A percentile compares a stretch with the other conserved stretches of the same genome.
These are phyloP conservation scores for Calophaca sinica DNA, from an alignment of 306 rosid species.

Conservation along the genomic window DNA sequence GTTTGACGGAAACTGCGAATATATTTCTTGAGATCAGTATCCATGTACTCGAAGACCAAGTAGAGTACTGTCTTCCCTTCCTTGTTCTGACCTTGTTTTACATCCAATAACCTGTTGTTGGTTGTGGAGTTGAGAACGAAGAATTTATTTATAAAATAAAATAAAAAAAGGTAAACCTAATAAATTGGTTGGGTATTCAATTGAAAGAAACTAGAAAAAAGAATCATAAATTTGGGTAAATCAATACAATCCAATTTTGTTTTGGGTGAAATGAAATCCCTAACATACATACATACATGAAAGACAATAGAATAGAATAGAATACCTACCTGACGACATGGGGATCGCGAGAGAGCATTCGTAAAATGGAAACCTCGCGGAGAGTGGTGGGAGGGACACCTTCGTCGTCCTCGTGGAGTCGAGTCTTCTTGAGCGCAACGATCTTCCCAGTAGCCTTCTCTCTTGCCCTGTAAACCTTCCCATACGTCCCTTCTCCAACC, in stretches of 20 bases:
- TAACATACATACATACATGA: background rate
- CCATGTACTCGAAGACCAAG: slow-evolving; percentile 93
- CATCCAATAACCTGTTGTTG: slow-evolving; percentile 72
- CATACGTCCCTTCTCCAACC: slow-evolving; percentile 95
- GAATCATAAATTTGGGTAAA: background rate
- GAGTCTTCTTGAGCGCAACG: slow-evolving; percentile 93
- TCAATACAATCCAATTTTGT: no score
- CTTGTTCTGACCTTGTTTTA: slow-evolving; percentile 90
- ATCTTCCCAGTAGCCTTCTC: slow-evolving; percentile 87
- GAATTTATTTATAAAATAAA: background rate
- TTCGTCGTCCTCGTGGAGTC: slow-evolving; percentile 96
- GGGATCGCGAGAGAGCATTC: slow-evolving; percentile 96
- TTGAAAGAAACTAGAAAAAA: background rate
- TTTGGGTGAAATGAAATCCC: background rate
- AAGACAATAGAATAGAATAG: no score
- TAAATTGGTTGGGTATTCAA: no score
- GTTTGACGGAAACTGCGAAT: slow-evolving; percentile 74
- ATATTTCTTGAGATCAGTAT: slow-evolving; percentile 85
- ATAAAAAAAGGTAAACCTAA: background rate
- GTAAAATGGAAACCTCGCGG: slow-evolving; percentile 88
- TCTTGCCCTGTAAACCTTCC: slow-evolving; percentile 88
- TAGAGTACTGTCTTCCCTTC: slow-evolving; percentile 93
- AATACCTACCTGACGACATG: slow-evolving; percentile 69
- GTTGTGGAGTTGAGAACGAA: background rate
- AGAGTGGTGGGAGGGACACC: slow-evolving; percentile 99